These are phyloP conservation scores for Sphagnum tenellum DNA, from an alignment of 225 moss, liverwort and hornwort species.

Conservation along the genomic window DNA sequence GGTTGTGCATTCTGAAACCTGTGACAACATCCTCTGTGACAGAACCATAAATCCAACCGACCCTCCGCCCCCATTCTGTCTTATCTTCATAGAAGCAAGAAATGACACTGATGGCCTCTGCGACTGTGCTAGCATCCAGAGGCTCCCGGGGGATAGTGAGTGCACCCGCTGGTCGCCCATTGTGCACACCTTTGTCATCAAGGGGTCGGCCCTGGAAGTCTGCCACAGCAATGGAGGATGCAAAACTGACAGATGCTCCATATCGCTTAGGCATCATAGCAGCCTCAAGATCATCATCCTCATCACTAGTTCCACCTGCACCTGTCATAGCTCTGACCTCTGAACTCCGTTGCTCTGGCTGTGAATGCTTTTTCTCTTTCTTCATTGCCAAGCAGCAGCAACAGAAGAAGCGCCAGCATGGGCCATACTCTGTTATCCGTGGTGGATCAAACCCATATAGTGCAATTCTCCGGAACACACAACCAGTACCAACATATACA, in stretches of 20 bases:
- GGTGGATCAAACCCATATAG: slow-evolving; percentile 88
- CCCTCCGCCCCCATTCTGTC: slow-evolving; percentile 85
- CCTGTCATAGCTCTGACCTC: slow-evolving; percentile 44
- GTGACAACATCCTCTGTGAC: slow-evolving; percentile 98
- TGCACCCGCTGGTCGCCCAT: slow-evolving; percentile 66
- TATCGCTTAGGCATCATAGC: slow-evolving; percentile 78
- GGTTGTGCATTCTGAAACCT: slow-evolving; percentile 98
- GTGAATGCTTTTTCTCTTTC: slow-evolving; percentile 24
- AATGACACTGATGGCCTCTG: slow-evolving; percentile 87
- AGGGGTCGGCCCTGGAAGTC: slow-evolving; percentile 76
- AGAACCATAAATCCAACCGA: slow-evolving; percentile 97
- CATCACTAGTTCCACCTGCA: slow-evolving; percentile 22
- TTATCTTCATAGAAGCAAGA: slow-evolving; percentile 95
- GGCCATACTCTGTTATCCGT: slow-evolving; percentile 38
- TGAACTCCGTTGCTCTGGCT: slow-evolving; percentile 32
- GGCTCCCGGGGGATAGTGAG: slow-evolving; percentile 79
- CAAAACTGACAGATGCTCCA: slow-evolving; percentile 58
- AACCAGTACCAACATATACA: slow-evolving; percentile 83
- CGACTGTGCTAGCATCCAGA: slow-evolving; percentile 77
- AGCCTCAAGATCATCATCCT: slow-evolving; percentile 50
- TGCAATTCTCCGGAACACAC: slow-evolving; percentile 69
- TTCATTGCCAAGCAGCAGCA: slow-evolving; percentile 14
- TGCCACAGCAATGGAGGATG: slow-evolving; percentile 64
- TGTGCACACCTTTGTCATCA: slow-evolving; percentile 55
- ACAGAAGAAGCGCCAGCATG: slow-evolving; percentile 45